Base-by-base conservation (phyloP, 306 rosid species). In the Cicer chorassanicum region DNA sequence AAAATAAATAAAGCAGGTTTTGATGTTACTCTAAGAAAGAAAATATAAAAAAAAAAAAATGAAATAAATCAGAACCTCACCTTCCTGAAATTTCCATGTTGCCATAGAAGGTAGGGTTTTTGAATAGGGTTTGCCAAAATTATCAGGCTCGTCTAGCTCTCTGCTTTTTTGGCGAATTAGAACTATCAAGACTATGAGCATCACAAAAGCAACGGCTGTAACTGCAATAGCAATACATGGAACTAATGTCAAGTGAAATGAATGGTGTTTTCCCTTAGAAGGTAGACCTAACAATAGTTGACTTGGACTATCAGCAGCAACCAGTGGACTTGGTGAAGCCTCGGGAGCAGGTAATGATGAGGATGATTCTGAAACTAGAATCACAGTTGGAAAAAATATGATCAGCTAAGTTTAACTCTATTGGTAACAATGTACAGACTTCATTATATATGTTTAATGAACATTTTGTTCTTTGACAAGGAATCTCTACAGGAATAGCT, bases 271-370 rank as follows among this genome's bases (percentile, higher is more conserved):
- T 83, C 72, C 70, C 74, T 75, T 80, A 45, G 59, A 36, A 48
- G 95, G 81, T 56, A 79, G 77, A 74, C 86, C 90, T 57, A 85
- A 45, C 63, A 81, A 57, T 76, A 81, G 81, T 51, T 86, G 93
- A 65, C 79, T 83, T 10, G 99, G 99, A 78, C 93, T 78, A 65
- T 75, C 92, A 72, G 99, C 92, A 74, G 99, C 91, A 81, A 78
- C 84, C 75, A 68, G 61, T 19, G 95, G 91, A 83, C 87, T 89
- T 48, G 96, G 96, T 80, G 98, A 85, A 81, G 84, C 88, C 81
- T 84, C 81, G 0, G 97, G 97, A 48, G 85, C 72, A 56, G 76
- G 73, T 70, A 59, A 80, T 49, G 97, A 78, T 9, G 88, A 86
- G 68, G 96, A 67, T 57, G 92, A 78, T 72, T 81, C 91, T 82